A percentile compares a stretch with the other conserved stretches of the same genome.
phyloP scores from a whole-genome alignment of 768 basidiomycete species.

The Tulasnella sp. region DNA sequence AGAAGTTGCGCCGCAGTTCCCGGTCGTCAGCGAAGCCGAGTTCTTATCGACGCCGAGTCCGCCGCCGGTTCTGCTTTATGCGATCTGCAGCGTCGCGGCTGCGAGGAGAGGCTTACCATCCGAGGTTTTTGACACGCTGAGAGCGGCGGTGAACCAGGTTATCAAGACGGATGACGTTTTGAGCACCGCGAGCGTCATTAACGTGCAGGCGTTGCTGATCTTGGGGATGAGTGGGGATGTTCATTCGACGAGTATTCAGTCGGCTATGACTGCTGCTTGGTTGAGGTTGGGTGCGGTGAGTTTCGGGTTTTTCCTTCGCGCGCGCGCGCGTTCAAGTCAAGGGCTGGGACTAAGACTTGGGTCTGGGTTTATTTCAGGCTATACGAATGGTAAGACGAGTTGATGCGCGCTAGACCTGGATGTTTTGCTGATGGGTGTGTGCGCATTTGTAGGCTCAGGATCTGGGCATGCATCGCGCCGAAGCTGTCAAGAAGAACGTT shows the following conservation, averaged over 20 bases:
- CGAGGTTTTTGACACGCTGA: conserved; percentile 80
- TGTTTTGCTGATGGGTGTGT: neutral
- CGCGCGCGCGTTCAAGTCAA: neutral
- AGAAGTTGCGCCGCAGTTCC: conserved; percentile 81
- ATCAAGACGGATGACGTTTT: conserved; percentile 88
- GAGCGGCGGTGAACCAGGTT: conserved; percentile 75
- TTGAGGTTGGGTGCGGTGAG: conserved; percentile 73
- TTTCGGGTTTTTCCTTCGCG: conserved; percentile 22
- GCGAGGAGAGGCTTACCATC: conserved; percentile 77
- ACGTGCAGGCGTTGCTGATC: conserved; percentile 82
- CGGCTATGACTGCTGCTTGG: conserved; percentile 78
- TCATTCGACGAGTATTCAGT: conserved; percentile 83
- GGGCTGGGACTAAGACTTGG: neutral
- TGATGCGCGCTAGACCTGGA: neutral
- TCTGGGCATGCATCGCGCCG: conserved; percentile 87
- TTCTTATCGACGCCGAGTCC: conserved; percentile 56
- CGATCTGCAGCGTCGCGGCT: conserved; percentile 88
- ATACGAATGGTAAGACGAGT: conserved; percentile 25
- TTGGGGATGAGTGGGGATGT: conserved; percentile 82
- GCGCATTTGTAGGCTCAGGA: conserved; percentile 68
- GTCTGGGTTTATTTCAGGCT: neutral
- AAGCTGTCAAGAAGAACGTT: conserved; percentile 73
- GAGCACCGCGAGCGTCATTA: conserved; percentile 74
- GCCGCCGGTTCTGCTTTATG: conserved; percentile 73
- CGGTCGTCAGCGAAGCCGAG: conserved; percentile 80